Conservation (phyloP, 129 eudicot species). For the Lactuca saligna region DNA sequence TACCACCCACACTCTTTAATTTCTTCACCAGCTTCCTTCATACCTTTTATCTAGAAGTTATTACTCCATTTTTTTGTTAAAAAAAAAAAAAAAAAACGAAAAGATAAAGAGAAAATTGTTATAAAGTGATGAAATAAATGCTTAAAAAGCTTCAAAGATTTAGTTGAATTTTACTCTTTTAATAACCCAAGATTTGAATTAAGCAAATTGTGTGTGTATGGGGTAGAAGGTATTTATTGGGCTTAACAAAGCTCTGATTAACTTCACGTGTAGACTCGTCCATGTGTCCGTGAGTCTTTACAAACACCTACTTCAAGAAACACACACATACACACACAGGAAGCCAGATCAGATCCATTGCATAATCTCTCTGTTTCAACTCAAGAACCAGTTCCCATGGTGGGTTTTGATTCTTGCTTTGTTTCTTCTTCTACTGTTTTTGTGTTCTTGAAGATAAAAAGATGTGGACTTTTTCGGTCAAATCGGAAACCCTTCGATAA, state of each 20-base stretch:
- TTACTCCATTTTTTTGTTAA: constrained; percentile 3
- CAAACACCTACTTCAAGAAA: constrained; percentile 20
- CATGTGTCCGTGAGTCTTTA: constrained; percentile 35
- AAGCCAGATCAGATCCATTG: constrained; percentile 13
- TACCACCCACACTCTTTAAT: constrained; percentile 22
- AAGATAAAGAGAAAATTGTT: background rate
- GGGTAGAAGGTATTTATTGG: constrained; percentile 33
- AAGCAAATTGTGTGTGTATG: constrained; percentile 16
- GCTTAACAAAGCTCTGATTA: constrained; percentile 41
- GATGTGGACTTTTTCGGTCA: constrained; percentile 26
- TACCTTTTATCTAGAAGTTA: constrained; percentile 1
- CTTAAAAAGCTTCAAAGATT: constrained; percentile 5
- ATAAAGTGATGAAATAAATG: constrained; percentile 20
- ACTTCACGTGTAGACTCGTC: constrained; percentile 38
- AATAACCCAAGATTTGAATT: constrained; percentile 22
- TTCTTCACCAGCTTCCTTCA: constrained; percentile 33
- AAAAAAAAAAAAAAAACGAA: background rate
- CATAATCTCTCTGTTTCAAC: constrained; percentile 11
- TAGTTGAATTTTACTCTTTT: background rate
- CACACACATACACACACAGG: constrained; percentile 16
- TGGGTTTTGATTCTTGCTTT: constrained; percentile 21
- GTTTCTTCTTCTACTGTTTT: constrained; percentile 10
- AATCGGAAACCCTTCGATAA: constrained; percentile 28
- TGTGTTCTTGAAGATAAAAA: constrained; percentile 27
- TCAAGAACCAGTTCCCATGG: constrained; percentile 23